Base-by-base conservation (phyloP, 1,139 yeast species). In the Taiozyma sp. region DNA sequence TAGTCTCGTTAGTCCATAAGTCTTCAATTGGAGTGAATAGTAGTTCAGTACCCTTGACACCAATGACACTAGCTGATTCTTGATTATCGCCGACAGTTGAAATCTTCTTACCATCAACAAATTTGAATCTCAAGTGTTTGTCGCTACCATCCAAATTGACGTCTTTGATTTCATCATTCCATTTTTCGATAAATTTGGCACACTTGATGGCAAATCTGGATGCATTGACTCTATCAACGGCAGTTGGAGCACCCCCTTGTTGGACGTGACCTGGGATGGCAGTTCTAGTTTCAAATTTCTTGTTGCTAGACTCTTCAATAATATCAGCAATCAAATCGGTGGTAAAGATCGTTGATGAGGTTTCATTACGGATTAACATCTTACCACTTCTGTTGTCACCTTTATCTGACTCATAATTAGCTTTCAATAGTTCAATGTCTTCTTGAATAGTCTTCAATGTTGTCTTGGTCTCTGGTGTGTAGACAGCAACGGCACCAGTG, bases 181-280 rank as follows among this genome's bases (percentile, higher is more conserved):
- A 68, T 22, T 79, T 76, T 67, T 93, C 98, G 58, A 93, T 80
- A 70, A 89, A 93, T 66, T 88, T 87, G 49, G 91, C 84, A 51
- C 97, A 90, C 69, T 83, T 85, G 58, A 92, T 84, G 5, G 97
- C 96, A 68, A 86, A 85, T 67, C 98, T 80, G 14, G 96, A 87
- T 16, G 96, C 97, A 57, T 93, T 80, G 23, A 92, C 87, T 71
- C 98, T 83, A 70, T 93, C 99, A 70, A 91, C 88, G 8, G 98
- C 90, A 4, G 97, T 87, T 42, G 99, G 99, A 50, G 84, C 81
- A 54, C 96, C 96, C 69, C 99, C 99, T 71, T 93, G 99, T 75
- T 93, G 99, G 49, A 91, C 96, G 66, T 93, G 99, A 30, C 99
- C 99, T 13, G 99, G 99, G 51, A 92, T 84, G 16, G 99, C 99